A percentile compares a stretch with the other conserved stretches of the same genome.
Conservation (phyloP, 305 asterid genomes). For the Fraxinus nigra region DNA sequence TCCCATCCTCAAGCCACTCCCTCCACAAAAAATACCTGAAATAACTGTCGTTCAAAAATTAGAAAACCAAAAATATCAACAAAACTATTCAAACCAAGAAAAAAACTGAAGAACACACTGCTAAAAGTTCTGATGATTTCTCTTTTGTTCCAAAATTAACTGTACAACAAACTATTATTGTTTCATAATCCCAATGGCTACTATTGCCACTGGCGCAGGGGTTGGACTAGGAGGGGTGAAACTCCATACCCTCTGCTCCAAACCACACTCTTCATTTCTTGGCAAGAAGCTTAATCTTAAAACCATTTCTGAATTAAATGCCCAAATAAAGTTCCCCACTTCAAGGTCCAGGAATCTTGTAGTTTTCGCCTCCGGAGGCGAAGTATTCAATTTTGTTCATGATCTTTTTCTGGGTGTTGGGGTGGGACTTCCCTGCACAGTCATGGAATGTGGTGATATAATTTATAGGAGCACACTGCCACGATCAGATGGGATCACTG, state of each 20-base stretch:
- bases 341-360: constrained; percentile 35
- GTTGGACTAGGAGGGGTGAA: constrained; percentile 48
- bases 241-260: constrained; percentile 44
- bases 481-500: constrained; percentile 57
- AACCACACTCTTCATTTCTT: constrained; percentile 52
- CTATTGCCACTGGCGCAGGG: constrained; percentile 55
- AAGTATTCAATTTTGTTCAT: constrained; percentile 39
- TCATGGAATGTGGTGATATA: constrained; percentile 94
- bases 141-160: constrained; percentile 5
- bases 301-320: constrained; percentile 33
- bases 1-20: constrained; percentile 33
- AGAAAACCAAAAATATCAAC: neutral
- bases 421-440: constrained; percentile 97
- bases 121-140: constrained; percentile 26
- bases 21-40: constrained; percentile 71
- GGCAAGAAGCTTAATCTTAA: constrained; percentile 54
- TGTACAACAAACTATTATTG: neutral
- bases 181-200: constrained; percentile 39
- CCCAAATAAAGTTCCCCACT: constrained; percentile 27
- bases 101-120: neutral
- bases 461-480: constrained; percentile 94
- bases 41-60: constrained; percentile 30
- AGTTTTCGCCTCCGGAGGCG: constrained; percentile 46
- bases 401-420: constrained; percentile 87
- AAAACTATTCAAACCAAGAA: constrained; percentile 5